Conservation (phyloP, 73 alveolate genomes). For the Paramecium sonneborni region DNA sequence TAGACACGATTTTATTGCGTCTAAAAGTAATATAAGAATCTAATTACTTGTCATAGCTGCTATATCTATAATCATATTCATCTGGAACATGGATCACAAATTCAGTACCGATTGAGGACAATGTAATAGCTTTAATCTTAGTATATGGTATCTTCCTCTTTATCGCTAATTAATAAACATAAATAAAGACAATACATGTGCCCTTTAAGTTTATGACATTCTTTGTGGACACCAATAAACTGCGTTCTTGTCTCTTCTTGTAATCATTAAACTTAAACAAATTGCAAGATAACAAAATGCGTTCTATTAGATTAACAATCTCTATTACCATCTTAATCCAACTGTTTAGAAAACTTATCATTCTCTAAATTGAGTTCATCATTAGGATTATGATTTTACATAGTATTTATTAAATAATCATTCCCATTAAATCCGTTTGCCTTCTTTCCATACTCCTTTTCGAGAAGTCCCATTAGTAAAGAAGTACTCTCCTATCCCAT, state of each 20-base stretch:
- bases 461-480: conserved; percentile 38
- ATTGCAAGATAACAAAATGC: conserved; percentile 62
- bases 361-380: conserved; percentile 64
- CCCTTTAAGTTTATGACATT: conserved; percentile 63
- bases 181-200: conserved; percentile 37
- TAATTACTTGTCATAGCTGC: conserved; percentile 68
- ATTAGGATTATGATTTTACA: conserved; percentile 43
- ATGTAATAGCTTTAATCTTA: conserved; percentile 59
- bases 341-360: conserved; percentile 51
- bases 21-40: background rate
- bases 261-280: conserved; percentile 65
- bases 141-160: conserved; percentile 55
- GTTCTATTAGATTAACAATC: background rate
- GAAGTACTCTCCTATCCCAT: conserved; percentile 46
- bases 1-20: background rate
- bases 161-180: background rate
- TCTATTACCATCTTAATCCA: conserved; percentile 61
- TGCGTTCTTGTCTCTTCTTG: conserved; percentile 67
- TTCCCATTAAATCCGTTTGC: conserved; percentile 50
- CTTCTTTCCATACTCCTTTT: conserved; percentile 60
- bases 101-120: conserved; percentile 69
- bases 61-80: conserved; percentile 84
- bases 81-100: conserved; percentile 82
- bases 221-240: conserved; percentile 53
- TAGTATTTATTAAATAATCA: conserved; percentile 18